Conservation (phyloP, 768 basidiomycete genomes). For the Hydnomerulius pinastri region DNA sequence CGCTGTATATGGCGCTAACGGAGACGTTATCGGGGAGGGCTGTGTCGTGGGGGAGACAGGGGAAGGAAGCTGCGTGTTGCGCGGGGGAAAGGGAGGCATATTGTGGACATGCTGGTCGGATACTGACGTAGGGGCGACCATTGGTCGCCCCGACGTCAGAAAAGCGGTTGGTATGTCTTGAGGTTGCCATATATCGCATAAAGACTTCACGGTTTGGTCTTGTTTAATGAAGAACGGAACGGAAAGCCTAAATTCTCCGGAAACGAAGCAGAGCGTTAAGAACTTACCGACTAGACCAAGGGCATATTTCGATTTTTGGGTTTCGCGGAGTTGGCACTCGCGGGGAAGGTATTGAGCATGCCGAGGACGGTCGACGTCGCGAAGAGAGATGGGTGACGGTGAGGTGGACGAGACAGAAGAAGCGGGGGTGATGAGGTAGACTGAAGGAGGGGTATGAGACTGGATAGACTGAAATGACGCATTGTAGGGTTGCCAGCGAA, state of each 20-base stretch:
- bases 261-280: neutral
- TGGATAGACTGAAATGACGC: slow-evolving; percentile 43
- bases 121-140: slow-evolving; percentile 15
- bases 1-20: slow-evolving; percentile 29
- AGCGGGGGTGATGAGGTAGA: slow-evolving; percentile 59
- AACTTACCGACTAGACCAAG: slow-evolving; percentile 70
- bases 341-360: slow-evolving; percentile 36
- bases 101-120: slow-evolving; percentile 10
- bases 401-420: slow-evolving; percentile 52
- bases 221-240: slow-evolving; percentile 4
- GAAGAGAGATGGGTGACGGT: slow-evolving; percentile 41
- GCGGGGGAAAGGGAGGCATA: slow-evolving; percentile 8
- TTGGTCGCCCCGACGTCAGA: slow-evolving; percentile 37
- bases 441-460: slow-evolving; percentile 34
- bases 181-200: slow-evolving; percentile 80
- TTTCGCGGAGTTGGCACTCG: slow-evolving; percentile 40
- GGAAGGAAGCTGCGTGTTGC: slow-evolving; percentile 51
- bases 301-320: slow-evolving; percentile 65
- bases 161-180: slow-evolving; percentile 71
- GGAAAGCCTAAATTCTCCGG: slow-evolving; percentile 12
- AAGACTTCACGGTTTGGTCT: slow-evolving; percentile 80
- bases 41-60: slow-evolving; percentile 54
- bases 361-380: slow-evolving; percentile 35
- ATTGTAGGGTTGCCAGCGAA: slow-evolving; percentile 83
- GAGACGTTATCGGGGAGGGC: slow-evolving; percentile 29